Conservation (phyloP, 257 asterid species). For the Scutellaria barbata region DNA sequence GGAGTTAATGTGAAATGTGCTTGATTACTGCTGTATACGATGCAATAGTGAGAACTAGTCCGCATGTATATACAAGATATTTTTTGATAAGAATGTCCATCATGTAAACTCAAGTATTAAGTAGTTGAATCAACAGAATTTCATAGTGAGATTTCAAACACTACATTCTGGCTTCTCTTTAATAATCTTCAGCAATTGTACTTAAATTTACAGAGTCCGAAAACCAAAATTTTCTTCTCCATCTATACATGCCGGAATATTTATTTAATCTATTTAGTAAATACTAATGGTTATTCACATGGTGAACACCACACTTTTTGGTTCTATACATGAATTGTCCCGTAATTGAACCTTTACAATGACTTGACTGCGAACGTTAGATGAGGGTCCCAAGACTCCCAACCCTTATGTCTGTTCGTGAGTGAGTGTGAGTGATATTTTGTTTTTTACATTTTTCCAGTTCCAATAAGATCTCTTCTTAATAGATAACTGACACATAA, state of each 20-base stretch:
- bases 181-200: background rate
- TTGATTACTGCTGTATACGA: background rate
- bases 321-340: background rate
- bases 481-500: background rate
- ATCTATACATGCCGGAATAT: background rate
- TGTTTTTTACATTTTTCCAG: background rate
- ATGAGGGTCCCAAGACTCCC: background rate
- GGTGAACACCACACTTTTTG: background rate
- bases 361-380: background rate
- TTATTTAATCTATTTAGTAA: background rate
- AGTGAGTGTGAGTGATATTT: background rate
- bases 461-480: background rate
- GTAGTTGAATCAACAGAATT: background rate
- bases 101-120: background rate
- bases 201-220: background rate
- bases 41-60: background rate
- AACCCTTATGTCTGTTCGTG: background rate
- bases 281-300: background rate
- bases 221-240: background rate
- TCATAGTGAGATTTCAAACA: background rate
- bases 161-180: background rate
- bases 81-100: too few relatives aligned
- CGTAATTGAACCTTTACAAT: background rate
- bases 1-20: too few relatives aligned
- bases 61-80: too few relatives aligned